Base-by-base conservation (phyloP, 2,329 filamentous ascomycete genomes). In the Penicillium griseofulvum region DNA sequence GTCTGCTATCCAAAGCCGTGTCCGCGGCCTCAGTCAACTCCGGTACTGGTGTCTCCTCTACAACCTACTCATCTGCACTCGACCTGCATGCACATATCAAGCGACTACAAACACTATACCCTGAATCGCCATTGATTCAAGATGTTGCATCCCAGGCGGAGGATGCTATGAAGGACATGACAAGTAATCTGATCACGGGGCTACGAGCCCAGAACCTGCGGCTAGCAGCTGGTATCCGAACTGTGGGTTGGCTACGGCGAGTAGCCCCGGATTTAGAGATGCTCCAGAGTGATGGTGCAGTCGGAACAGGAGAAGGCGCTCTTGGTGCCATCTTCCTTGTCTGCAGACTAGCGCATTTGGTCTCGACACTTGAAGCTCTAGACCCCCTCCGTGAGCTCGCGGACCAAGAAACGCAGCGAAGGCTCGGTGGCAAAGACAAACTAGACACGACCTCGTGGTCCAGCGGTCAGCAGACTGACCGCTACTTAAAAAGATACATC, bases 71-170 rank as follows among this genome's bases (percentile, higher is more conserved):
- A 2, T 90, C 91, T 0, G 92, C 92, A 0, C 80, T 99, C 33
- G 94, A 99, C 72, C 81, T 99, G 2, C 89, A 96, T 69, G 88
- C 90, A n/a, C 94, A 97, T 71, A 94, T 97, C 69, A 90, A 90
- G 64, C 85, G 94, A 8, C 80, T 99, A 6, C 86, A 91, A 57
- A 85, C 86, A 0, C 79, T 97, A 28, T 96, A 97, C 70, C 89
- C 92, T 0, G 80, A 87, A 49, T 96, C 91, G 0, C 78, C 83
- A 0, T 78, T 97, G 41, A 83, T 97, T 26, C 80, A 80, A 17
- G 87, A 88, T 24, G 87, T 97, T 19, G 81, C 86, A 10, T 70
- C 76, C 2, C 90, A 97, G 70, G 90, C 93, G 10, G 91, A 96
- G 65, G 85, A 86, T 50, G 90, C 91, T 36, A 96, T 97, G 82